A percentile compares a stretch with the other conserved stretches of the same genome.
phyloP scores from a whole-genome alignment of 1,139 yeast genomes.

The Yamadazyma dushanensis region DNA sequence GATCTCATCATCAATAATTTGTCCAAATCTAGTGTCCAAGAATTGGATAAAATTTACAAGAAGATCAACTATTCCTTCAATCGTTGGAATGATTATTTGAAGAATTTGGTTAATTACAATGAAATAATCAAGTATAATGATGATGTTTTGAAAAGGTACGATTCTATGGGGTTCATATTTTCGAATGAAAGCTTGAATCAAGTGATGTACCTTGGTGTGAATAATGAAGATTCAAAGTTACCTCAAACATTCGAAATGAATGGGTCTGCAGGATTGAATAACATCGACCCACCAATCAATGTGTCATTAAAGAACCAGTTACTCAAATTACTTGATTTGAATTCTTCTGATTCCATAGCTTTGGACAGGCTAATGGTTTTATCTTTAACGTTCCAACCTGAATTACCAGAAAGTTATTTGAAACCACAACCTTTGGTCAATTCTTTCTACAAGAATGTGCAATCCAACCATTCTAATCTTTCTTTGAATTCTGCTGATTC shows the following conservation, averaged over 20 bases:
- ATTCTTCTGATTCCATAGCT: slow-evolving; percentile 37
- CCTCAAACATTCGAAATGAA: slow-evolving; percentile 18
- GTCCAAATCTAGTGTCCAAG: slow-evolving; percentile 43
- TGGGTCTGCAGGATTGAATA: neutral
- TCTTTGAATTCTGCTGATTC: slow-evolving; percentile 25
- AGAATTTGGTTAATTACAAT: slow-evolving; percentile 35
- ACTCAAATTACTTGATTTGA: slow-evolving; percentile 36
- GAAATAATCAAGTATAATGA: slow-evolving; percentile 45
- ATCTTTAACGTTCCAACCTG: slow-evolving; percentile 41
- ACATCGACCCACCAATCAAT: slow-evolving; percentile 2
- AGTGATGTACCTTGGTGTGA: slow-evolving; percentile 42
- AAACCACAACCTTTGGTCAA: slow-evolving; percentile 11
- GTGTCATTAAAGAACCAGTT: slow-evolving; percentile 26
- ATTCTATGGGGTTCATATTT: slow-evolving; percentile 47
- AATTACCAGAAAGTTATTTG: slow-evolving; percentile 41
- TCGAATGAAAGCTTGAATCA: slow-evolving; percentile 49
- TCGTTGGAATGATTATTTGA: slow-evolving; percentile 75
- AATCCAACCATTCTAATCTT: slow-evolving; percentile 21
- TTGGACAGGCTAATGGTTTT: slow-evolving; percentile 41
- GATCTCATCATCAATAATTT: slow-evolving; percentile 54
- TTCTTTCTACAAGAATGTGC: slow-evolving; percentile 5
- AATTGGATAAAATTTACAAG: slow-evolving; percentile 65
- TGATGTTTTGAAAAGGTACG: slow-evolving; percentile 44
- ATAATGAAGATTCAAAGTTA: slow-evolving; percentile 30
- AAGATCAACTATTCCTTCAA: slow-evolving; percentile 72